Conservation (phyloP, 2,329 filamentous ascomycete genomes). For the Penicillium sp. region DNA sequence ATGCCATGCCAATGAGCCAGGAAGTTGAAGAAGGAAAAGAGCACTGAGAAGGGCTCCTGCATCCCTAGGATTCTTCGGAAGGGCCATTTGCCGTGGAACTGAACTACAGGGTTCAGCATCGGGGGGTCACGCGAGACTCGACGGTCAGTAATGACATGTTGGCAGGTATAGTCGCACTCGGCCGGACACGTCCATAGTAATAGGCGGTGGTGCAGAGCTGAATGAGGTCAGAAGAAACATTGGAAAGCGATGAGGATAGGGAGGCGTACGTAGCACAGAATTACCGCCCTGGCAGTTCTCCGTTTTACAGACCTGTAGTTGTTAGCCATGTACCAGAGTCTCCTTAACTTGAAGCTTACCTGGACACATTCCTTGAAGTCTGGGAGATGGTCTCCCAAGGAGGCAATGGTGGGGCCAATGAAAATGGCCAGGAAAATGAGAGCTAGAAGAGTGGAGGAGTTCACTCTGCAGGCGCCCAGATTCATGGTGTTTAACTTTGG, state of each 20-base stretch:
- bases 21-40: conserved; percentile 91
- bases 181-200: conserved; percentile 86
- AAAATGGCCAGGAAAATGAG: conserved; percentile 33
- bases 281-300: conserved; percentile 71
- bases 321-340: conserved; percentile 14
- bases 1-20: conserved; percentile 78
- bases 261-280: conserved; percentile 63
- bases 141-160: conserved; percentile 76
- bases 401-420: conserved; percentile 54
- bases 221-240: conserved; percentile 11
- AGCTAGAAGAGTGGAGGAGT: conserved; percentile 23
- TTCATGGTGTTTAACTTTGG: conserved; percentile 26
- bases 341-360: conserved; percentile 48
- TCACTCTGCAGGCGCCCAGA: conserved; percentile 17
- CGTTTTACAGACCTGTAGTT: conserved; percentile 64
- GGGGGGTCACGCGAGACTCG: conserved; percentile 62
- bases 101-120: conserved; percentile 64
- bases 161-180: conserved; percentile 97
- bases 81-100: conserved; percentile 99
- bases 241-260: conserved; percentile 1
- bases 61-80: conserved; percentile 86
- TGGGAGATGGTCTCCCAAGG: conserved; percentile 74
- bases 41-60: conserved; percentile 88
- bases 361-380: conserved; percentile 84
- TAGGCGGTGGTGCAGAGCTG: conserved; percentile 77